Evolutionary conservation across 805 yeast genomes (phyloP).

Genomic region (Wickerhamomyces sydowiorum): DNA sequence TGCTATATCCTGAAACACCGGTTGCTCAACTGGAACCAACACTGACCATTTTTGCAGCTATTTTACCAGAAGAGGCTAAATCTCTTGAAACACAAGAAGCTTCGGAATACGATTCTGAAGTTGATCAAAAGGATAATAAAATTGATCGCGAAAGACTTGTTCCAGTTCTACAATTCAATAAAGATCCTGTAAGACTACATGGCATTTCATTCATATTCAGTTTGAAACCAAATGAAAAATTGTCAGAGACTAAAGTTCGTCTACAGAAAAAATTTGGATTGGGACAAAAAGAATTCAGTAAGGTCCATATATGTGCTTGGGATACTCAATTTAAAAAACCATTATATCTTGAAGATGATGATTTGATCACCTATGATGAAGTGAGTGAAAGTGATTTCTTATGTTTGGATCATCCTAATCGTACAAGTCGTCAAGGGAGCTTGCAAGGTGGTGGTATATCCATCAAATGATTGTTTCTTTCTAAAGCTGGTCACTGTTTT

Average conservation of each 20-base stretch:
- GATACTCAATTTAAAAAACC: conserved; percentile 28
- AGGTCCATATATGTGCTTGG: conserved; percentile 47
- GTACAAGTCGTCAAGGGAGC: conserved; percentile 50
- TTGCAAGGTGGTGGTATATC: conserved; percentile 47
- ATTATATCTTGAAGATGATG: conserved; percentile 46
- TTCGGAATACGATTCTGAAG: conserved; percentile 17
- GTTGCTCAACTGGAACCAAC: conserved; percentile 34
- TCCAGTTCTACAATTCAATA: conserved; percentile 73
- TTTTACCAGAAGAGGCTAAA: conserved; percentile 35
- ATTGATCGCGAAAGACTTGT: conserved; percentile 37
- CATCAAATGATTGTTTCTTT: conserved; percentile 23
- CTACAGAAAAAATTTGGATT: conserved; percentile 67
- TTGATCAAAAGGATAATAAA: conserved; percentile 8
- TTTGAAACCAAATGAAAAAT: conserved; percentile 61
- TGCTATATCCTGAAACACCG: conserved; percentile 28
- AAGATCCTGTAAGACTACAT: conserved; percentile 59
- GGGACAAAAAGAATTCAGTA: conserved; percentile 75
- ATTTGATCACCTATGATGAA: conserved; percentile 49
- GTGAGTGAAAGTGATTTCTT: conserved; percentile 46
- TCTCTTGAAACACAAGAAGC: conserved; percentile 15
- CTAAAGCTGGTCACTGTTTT: too few relatives aligned
- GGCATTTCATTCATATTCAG: conserved; percentile 83
- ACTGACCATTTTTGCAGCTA: conserved; percentile 38
- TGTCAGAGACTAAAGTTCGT: conserved; percentile 57
- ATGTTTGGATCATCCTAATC: conserved; percentile 86